These are phyloP conservation scores for Coleophoma eucalyptorum DNA, from an alignment of 2,329 filamentous ascomycete genomes.

Conservation along the genomic window DNA sequence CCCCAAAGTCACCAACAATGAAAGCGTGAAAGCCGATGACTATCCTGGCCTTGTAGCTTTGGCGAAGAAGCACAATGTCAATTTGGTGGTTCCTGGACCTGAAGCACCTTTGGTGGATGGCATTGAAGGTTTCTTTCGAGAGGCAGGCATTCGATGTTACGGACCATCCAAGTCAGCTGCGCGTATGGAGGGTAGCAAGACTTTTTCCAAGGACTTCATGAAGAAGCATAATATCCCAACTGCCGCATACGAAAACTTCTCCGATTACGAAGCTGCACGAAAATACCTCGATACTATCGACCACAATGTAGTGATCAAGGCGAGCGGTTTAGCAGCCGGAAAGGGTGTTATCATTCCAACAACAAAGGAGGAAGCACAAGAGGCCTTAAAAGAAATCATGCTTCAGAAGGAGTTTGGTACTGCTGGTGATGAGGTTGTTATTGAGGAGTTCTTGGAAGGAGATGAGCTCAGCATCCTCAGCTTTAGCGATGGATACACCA, in stretches of 20 bases:
- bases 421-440: conserved; percentile 87
- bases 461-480: conserved; percentile 90
- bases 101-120: conserved; percentile 88
- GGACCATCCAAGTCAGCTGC: conserved; percentile 79
- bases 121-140: conserved; percentile 74
- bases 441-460: conserved; percentile 89
- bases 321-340: conserved; percentile 83
- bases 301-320: conserved; percentile 88
- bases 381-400: conserved; percentile 87
- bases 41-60: conserved; percentile 73
- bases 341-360: conserved; percentile 80
- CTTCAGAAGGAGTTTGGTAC: conserved; percentile 78
- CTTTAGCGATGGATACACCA: conserved; percentile 85
- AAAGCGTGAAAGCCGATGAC: conserved; percentile 65
- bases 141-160: conserved; percentile 73
- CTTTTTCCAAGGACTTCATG: conserved; percentile 98
- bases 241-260: conserved; percentile 86
- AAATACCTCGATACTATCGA: conserved; percentile 69
- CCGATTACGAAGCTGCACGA: conserved; percentile 66
- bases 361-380: conserved; percentile 76
- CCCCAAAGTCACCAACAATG: conserved; percentile 67
- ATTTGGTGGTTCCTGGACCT: conserved; percentile 81
- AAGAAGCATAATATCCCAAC: conserved; percentile 85
- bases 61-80: conserved; percentile 66
- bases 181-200: conserved; percentile 92